A percentile compares a stretch with the other conserved stretches of the same genome.
These are phyloP conservation scores for Nannochloropsis gaditana DNA, from an alignment of 108 stramenopile species.

Conservation along the genomic window DNA sequence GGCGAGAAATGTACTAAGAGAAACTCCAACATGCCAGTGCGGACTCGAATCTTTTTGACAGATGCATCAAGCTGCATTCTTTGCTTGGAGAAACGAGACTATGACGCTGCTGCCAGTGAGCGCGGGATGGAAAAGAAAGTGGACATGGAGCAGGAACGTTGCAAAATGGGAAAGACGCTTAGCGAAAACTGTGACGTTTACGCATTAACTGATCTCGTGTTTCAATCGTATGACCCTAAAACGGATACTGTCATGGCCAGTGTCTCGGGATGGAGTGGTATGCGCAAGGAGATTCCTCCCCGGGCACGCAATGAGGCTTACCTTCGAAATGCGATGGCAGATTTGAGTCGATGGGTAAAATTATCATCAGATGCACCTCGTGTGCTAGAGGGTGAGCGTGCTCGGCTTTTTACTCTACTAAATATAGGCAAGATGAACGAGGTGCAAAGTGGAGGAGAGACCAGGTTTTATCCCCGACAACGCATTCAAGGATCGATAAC, in stretches of 20 bases:
- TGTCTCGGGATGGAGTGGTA: neutral
- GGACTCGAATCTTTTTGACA: neutral
- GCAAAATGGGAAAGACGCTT: too few species aligned
- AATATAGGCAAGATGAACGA: neutral
- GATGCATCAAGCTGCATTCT: neutral
- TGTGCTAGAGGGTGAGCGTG: conserved; percentile 1
- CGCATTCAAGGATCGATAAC: neutral
- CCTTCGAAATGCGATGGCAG: neutral
- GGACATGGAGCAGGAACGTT: neutral
- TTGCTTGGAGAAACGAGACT: neutral
- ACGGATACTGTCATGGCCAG: neutral
- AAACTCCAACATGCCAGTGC: neutral
- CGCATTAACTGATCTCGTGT: neutral
- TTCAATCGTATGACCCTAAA: conserved; percentile 1
- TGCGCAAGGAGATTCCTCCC: neutral
- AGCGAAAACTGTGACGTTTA: neutral
- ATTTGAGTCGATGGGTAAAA: neutral
- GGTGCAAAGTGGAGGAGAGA: neutral
- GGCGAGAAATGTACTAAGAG: neutral
- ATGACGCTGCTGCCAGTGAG: neutral
- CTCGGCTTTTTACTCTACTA: neutral
- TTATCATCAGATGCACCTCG: neutral
- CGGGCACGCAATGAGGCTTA: neutral
- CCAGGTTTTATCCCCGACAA: neutral
- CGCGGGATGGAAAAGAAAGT: neutral